Conservation (phyloP, 169 alveolate genomes). For the Plasmodium berghei region DNA sequence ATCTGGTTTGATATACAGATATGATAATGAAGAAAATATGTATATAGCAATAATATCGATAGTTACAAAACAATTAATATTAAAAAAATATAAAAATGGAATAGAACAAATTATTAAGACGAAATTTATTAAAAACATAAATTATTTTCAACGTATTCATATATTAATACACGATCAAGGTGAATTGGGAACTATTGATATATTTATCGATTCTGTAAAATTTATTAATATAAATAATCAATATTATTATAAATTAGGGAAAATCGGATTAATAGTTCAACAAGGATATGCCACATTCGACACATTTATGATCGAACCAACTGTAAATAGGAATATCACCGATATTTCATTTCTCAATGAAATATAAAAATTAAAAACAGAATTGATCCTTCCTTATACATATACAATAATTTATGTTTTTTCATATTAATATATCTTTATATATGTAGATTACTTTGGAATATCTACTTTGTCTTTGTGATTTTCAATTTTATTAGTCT, state of each 20-base stretch:
- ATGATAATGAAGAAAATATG: slow-evolving; percentile 64
- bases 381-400: no score
- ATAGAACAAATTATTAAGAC: slow-evolving; percentile 30
- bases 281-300: slow-evolving; percentile 59
- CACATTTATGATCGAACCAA: slow-evolving; percentile 28
- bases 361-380: no score
- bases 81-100: slow-evolving; percentile 41
- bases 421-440: no score
- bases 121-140: slow-evolving; percentile 29
- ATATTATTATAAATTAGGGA: slow-evolving; percentile 40
- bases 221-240: slow-evolving; percentile 27
- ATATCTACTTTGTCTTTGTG: no score
- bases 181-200: slow-evolving; percentile 25
- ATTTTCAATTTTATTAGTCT: no score
- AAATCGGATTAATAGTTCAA: slow-evolving; percentile 32
- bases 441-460: no score
- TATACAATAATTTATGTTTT: no score
- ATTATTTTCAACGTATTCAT: slow-evolving; percentile 62
- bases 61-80: slow-evolving; percentile 23
- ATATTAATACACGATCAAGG: slow-evolving; percentile 47
- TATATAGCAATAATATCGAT: slow-evolving; percentile 46
- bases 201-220: slow-evolving; percentile 29
- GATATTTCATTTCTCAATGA: no score
- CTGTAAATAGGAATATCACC: background rate
- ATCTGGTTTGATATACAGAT: slow-evolving; percentile 59